A percentile compares a stretch with the other conserved stretches of the same genome.
Evolutionary conservation across 1,284 basidiomycete species (phyloP).

Genomic region (Trichosporon sp.): DNA sequence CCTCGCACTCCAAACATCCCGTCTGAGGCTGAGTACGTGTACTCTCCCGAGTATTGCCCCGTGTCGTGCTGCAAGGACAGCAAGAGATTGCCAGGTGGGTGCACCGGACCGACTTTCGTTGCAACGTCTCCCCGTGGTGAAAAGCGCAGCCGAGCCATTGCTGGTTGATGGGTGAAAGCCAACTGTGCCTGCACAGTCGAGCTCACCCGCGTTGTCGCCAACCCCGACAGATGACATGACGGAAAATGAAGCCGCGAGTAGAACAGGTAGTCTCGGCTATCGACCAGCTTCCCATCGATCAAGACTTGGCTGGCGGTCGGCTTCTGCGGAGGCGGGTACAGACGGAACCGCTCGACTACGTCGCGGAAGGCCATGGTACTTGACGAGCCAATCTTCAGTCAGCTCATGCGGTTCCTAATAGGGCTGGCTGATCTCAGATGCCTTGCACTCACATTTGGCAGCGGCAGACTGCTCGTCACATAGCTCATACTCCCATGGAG

Average conservation of each 20-base stretch:
- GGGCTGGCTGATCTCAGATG: background rate
- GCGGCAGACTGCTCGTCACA: constrained; percentile 78
- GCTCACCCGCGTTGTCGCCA: constrained; percentile 72
- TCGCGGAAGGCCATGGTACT: constrained; percentile 76
- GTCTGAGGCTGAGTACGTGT: constrained; percentile 89
- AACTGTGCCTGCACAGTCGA: constrained; percentile 49
- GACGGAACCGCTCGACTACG: constrained; percentile 75
- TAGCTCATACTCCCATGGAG: constrained; percentile 90
- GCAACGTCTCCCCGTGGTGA: constrained; percentile 52
- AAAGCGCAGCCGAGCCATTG: constrained; percentile 33
- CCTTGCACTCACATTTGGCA: constrained; percentile 55
- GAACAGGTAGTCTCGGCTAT: constrained; percentile 64
- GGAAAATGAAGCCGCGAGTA: constrained; percentile 91
- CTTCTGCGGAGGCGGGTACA: constrained; percentile 68
- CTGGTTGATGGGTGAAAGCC: constrained; percentile 42
- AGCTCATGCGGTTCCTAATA: background rate
- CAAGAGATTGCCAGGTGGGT: constrained; percentile 66
- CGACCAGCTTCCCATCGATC: constrained; percentile 67
- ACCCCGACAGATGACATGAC: constrained; percentile 75
- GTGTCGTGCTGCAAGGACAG: constrained; percentile 85
- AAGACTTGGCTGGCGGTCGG: constrained; percentile 72
- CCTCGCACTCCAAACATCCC: constrained; percentile 83
- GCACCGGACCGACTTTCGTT: constrained; percentile 16
- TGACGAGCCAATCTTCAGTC: constrained; percentile 52
- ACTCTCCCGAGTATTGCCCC: constrained; percentile 88